Percentiles rank a stretch among this genome's conserved stretches.
phyloP scores from a whole-genome alignment of 225 moss, liverwort and hornwort species.

The Polytrichum formosum region DNA sequence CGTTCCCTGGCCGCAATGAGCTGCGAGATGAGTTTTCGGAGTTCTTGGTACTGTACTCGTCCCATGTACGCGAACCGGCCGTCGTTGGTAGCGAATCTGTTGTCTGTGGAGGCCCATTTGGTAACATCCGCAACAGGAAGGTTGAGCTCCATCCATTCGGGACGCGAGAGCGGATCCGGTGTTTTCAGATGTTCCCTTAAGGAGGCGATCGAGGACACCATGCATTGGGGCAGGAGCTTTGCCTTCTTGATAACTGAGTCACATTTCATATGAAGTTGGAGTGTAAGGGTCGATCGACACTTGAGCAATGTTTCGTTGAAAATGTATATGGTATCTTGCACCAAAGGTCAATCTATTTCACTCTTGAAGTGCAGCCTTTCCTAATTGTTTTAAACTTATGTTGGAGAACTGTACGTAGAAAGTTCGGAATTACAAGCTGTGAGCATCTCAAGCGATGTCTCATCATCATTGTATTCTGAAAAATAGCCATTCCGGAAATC shows the following conservation, averaged over 20 bases:
- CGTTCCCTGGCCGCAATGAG: constrained; percentile 7
- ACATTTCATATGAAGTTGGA: too few relatives aligned
- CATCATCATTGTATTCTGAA: too few relatives aligned
- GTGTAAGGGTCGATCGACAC: too few relatives aligned
- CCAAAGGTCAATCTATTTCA: too few relatives aligned
- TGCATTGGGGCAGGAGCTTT: constrained; percentile 28
- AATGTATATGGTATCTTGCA: too few relatives aligned
- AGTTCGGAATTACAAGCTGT: too few relatives aligned
- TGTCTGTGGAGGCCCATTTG: constrained; percentile 7
- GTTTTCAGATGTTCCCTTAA: constrained; percentile 22
- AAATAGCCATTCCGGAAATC: too few relatives aligned
- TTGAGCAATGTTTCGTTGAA: too few relatives aligned
- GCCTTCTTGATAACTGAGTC: constrained; percentile 23
- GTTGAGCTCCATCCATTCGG: constrained; percentile 33
- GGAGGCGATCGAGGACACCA: constrained; percentile 21
- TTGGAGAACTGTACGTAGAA: too few relatives aligned
- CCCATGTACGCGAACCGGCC: constrained; percentile 34
- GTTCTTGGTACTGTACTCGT: constrained; percentile 13
- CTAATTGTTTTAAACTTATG: too few relatives aligned
- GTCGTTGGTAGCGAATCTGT: constrained; percentile 24
- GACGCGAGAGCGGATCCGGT: constrained; percentile 12
- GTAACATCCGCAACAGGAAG: constrained; percentile 19
- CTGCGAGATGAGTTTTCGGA: constrained; percentile 19
- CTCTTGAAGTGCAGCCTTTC: too few relatives aligned
- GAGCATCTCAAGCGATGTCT: too few relatives aligned